Evolutionary conservation across 2,329 filamentous ascomycete species (phyloP), one percentile per base, ranked within the genome.

Genomic region (Calonectria henricotiae): DNA sequence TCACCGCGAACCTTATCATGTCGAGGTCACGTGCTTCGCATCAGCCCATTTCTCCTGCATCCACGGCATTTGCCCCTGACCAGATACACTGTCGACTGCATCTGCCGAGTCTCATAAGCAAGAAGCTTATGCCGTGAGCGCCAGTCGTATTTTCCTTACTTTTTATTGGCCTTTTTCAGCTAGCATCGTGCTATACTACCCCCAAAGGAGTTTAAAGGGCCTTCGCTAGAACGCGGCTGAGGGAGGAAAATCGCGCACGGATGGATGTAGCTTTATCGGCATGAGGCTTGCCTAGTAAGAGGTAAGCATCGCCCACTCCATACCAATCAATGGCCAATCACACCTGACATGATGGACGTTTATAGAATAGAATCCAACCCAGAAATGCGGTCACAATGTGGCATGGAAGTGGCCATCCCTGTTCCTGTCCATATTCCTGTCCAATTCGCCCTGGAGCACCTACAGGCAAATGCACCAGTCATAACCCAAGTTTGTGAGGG

Each of bases 371-470:
- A 44, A 13, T 20, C 12, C 5, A 15, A 39, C 20, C 37, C 25
- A 43, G 62, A 27, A n/a, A 64, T 64, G 62, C 62, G 47, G 23
- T 51, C 62, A 43, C 62, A 54, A 39, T 35, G 6, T 7, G 35
- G 35, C 11, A 43, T 64, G 37, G 35, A 41, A 12, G 15, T 54
- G 37, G 46, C 5, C 8, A 11, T 54, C 25, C 35, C 62, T 64
- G 27, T 64, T 20, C 62, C 62, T 51, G 20, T 43, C 17, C 23
- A 51, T 11, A 30, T 64, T 41, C 47, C 62, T 5, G 35, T 46
- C 12, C 32, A 64, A 17, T 41, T 54, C 37, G 62, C 46, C 11
- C 23, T 64, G 17, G 62, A 64, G 8, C 51, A 30, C 23, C 35
- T 64, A 8, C 62, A 64, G 46, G 23, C 35, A 2, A 27, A 64